These are phyloP conservation scores for Ogataea polymorpha DNA, from an alignment of 805 yeast species.

Conservation along the genomic window DNA sequence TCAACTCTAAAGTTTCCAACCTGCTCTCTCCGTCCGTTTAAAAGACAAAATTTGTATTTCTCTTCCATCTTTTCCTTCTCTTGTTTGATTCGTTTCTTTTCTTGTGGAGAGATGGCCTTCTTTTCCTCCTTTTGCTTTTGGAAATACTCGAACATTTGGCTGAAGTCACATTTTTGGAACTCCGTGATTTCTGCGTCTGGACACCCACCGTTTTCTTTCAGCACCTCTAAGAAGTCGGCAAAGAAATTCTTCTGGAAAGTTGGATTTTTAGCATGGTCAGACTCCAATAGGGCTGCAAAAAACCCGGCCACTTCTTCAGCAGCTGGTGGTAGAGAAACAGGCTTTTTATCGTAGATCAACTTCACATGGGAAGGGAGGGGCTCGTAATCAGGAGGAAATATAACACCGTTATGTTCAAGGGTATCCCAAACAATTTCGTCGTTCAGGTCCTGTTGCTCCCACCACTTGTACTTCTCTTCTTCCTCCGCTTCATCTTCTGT, in stretches of 20 bases:
- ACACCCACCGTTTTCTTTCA: constrained; percentile 70
- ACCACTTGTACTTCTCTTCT: constrained; percentile 71
- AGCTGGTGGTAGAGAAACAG: constrained; percentile 68
- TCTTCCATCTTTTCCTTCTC: constrained; percentile 79
- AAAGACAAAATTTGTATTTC: constrained; percentile 70
- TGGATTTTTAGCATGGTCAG: constrained; percentile 87
- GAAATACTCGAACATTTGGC: constrained; percentile 67
- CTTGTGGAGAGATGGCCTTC: constrained; percentile 64
- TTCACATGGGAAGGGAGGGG: constrained; percentile 78
- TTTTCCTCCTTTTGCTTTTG: constrained; percentile 70
- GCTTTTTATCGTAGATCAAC: constrained; percentile 69
- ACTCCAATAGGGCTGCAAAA: constrained; percentile 81
- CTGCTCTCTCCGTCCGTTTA: constrained; percentile 86
- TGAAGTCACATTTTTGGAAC: constrained; percentile 75
- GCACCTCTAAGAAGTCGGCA: constrained; percentile 65
- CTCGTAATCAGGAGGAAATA: constrained; percentile 90
- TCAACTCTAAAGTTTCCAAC: constrained; percentile 93
- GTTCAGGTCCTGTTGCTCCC: constrained; percentile 74
- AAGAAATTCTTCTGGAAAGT: constrained; percentile 86
- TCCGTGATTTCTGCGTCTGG: constrained; percentile 43
- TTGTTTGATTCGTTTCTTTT: constrained; percentile 66
- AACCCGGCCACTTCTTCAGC: constrained; percentile 98
- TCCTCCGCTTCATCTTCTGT: constrained; percentile 43
- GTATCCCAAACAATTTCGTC: constrained; percentile 84
- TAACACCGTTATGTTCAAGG: constrained; percentile 83